Evolutionary conservation across 1,139 yeast genomes (phyloP).

Genomic region (Arxiozyma slooffiae): DNA sequence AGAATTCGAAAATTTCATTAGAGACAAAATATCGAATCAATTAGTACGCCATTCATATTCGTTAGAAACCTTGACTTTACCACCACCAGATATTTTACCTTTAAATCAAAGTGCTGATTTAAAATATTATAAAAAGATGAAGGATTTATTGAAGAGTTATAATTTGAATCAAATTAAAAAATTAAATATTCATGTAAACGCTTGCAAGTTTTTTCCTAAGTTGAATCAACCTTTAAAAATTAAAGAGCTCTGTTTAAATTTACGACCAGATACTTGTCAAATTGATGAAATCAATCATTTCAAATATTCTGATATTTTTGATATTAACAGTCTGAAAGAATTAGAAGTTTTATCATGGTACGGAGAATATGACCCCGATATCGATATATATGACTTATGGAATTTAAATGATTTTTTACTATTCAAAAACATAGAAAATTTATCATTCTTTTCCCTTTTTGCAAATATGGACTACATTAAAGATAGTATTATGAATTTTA

Average conservation of each 20-base stretch:
- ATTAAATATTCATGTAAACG: slow-evolving; percentile 23
- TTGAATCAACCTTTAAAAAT: slow-evolving; percentile 17
- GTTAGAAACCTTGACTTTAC: slow-evolving; percentile 19
- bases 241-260: slow-evolving; percentile 17
- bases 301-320: slow-evolving; percentile 21
- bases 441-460: slow-evolving; percentile 19
- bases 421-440: slow-evolving; percentile 15
- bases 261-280: slow-evolving; percentile 22
- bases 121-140: slow-evolving; percentile 14
- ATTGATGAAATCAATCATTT: slow-evolving; percentile 7
- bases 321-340: slow-evolving; percentile 14
- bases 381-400: slow-evolving; percentile 20
- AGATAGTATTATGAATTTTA: slow-evolving; percentile 12
- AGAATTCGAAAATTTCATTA: slow-evolving; percentile 23
- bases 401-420: slow-evolving; percentile 15
- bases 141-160: slow-evolving; percentile 11
- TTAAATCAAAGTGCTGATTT: slow-evolving; percentile 11
- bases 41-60: slow-evolving; percentile 12
- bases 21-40: slow-evolving; percentile 13
- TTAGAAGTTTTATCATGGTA: slow-evolving; percentile 27
- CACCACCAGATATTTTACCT: slow-evolving; percentile 24
- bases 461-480: slow-evolving; percentile 16
- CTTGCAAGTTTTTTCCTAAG: slow-evolving; percentile 18
- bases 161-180: slow-evolving; percentile 16
- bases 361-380: slow-evolving; percentile 13